These are phyloP conservation scores for Geotrichum siamense DNA, from an alignment of 1,139 yeast genomes.

Conservation along the genomic window DNA sequence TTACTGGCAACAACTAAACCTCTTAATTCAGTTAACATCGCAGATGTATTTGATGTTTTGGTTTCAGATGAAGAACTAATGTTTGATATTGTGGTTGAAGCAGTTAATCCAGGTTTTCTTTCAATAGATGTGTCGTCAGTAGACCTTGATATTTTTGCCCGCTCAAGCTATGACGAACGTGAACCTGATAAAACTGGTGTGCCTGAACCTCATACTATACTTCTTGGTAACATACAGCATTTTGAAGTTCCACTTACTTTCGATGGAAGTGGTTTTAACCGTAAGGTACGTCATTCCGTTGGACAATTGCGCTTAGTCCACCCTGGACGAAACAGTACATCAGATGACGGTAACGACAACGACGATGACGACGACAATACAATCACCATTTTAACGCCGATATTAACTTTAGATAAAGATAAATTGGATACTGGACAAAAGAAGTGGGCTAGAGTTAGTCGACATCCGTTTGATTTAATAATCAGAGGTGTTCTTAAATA, in stretches of 20 bases:
- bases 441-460: constrained; percentile 70
- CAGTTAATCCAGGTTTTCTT: constrained; percentile 82
- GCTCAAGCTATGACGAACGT: constrained; percentile 46
- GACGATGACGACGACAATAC: constrained; percentile 22
- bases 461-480: constrained; percentile 79
- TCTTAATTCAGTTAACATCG: constrained; percentile 56
- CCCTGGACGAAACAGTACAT: constrained; percentile 66
- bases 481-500: constrained; percentile 78
- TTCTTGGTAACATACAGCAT: constrained; percentile 60
- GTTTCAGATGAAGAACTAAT: constrained; percentile 81
- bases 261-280: constrained; percentile 68
- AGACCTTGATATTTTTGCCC: constrained; percentile 83
- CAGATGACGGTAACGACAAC: constrained; percentile 21
- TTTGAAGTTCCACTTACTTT: constrained; percentile 71
- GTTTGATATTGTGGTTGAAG: constrained; percentile 69
- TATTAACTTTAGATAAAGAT: constrained; percentile 4
- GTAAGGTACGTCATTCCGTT: constrained; percentile 47
- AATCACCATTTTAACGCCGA: constrained; percentile 5
- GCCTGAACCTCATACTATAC: constrained; percentile 46
- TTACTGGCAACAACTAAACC: constrained; percentile 83
- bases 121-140: constrained; percentile 58
- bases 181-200: constrained; percentile 16
- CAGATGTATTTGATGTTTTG: constrained; percentile 58
- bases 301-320: constrained; percentile 66
- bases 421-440: constrained; percentile 36